A percentile compares a stretch with the other conserved stretches of the same genome.
phyloP scores from a whole-genome alignment of 176 grass and related monocot species.

The Musa troglodytarum region DNA sequence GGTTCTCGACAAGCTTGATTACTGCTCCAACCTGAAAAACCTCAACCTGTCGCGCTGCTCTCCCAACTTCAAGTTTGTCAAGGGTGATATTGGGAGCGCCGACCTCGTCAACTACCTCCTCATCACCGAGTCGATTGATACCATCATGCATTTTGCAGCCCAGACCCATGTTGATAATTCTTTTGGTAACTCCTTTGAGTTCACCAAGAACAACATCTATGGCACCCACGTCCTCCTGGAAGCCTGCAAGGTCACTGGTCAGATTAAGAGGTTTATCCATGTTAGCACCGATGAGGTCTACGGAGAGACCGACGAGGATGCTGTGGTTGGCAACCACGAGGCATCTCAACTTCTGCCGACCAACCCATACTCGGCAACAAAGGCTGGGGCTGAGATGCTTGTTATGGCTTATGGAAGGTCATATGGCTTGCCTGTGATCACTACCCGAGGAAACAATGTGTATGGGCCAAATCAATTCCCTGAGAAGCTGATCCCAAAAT shows the following conservation, averaged over 20 bases:
- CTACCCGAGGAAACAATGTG: conserved; percentile 18
- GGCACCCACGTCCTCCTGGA: conserved; percentile 21
- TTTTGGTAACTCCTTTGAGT: conserved; percentile 22
- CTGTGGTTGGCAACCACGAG: conserved; percentile 19
- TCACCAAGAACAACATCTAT: conserved; percentile 25
- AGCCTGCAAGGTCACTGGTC: conserved; percentile 21
- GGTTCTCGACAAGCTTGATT: conserved; percentile 23
- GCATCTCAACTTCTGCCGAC: conserved; percentile 18
- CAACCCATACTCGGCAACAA: conserved; percentile 22
- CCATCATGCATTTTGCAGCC: conserved; percentile 23
- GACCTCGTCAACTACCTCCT: conserved; percentile 21
- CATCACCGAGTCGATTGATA: conserved; percentile 18
- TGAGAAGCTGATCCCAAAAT: conserved; percentile 19
- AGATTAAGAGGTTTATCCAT: conserved; percentile 20
- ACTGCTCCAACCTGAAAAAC: conserved; percentile 24
- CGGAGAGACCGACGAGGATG: conserved; percentile 18
- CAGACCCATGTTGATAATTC: conserved; percentile 24
- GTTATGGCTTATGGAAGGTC: conserved; percentile 26
- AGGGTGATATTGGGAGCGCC: conserved; percentile 17
- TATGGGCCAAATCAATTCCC: conserved; percentile 25
- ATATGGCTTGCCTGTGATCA: conserved; percentile 18
- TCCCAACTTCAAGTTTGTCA: conserved; percentile 18
- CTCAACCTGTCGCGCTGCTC: conserved; percentile 3
- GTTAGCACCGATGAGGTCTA: conserved; percentile 23
- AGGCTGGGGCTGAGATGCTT: conserved; percentile 23